Conservation (phyloP, 345 rosid species). For the Pistacia atlantica region DNA sequence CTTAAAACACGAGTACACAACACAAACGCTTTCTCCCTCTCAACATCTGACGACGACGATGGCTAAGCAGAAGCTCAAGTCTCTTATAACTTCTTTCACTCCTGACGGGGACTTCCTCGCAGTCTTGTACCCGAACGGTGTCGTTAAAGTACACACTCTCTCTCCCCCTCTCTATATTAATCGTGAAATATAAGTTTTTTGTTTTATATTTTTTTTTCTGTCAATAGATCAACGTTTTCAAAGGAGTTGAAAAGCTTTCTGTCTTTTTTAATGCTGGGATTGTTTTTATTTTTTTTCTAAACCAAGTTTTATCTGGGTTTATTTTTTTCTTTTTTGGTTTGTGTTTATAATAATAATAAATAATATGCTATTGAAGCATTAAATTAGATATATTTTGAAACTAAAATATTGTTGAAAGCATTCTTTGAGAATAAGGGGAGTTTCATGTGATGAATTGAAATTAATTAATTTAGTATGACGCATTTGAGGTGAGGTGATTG, state of each 20-base stretch:
- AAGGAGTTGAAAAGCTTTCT: neutral
- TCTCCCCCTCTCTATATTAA: neutral
- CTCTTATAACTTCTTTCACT: constrained; percentile 42
- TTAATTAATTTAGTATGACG: neutral
- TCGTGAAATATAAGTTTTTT: neutral
- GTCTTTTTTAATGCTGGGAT: neutral
- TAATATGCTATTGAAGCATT: neutral
- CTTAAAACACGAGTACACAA: neutral
- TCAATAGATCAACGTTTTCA: neutral
- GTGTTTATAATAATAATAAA: neutral
- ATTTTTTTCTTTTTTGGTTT: neutral
- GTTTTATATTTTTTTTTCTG: neutral
- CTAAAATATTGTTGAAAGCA: neutral
- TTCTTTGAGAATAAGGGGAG: neutral
- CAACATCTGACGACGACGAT: constrained; percentile 18
- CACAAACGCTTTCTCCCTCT: neutral
- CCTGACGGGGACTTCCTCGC: constrained; percentile 38
- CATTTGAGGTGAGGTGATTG: neutral
- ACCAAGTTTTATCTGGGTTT: neutral
- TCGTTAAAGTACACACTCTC: constrained; percentile 26
- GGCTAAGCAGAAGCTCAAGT: constrained; percentile 46
- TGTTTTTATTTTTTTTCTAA: neutral
- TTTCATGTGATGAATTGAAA: neutral
- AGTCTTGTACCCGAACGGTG: constrained; percentile 30
- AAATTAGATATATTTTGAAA: neutral